Base-by-base conservation (phyloP, 148 eudicot genomes). In the Mesembryanthemum crystallinum region DNA sequence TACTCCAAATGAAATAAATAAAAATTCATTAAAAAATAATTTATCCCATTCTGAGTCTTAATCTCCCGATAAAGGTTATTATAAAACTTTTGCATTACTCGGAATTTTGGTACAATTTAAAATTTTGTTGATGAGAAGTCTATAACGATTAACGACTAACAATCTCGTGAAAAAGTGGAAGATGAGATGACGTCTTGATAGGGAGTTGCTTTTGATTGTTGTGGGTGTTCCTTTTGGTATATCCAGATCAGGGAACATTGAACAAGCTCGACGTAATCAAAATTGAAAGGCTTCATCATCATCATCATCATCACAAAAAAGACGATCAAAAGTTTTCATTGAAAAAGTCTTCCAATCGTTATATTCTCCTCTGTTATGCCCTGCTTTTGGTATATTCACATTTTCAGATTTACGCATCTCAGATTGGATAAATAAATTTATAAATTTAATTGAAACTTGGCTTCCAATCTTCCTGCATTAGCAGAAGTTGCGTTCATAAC, bases 381-480 rank as follows among this genome's bases (percentile, higher is more conserved):
- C 37, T 69, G 8, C 5, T 55, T 70, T 75, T 75, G 32, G 72
- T 54, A 63, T 75, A 57, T 80, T 30, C 76, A 55, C 7, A 4
- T 30, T 35, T 54, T 52, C 33, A 43, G 33, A 32, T 30, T 45
- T 42, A 70, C 75, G 82, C 72, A 67, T 28, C 17, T 32, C 10
- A 20, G 10, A 18, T 24, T 47, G 2, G 14, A 24, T 18, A 25
- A 15, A 24, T 58, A 25, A 60, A 20, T 3, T 75, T 17, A 61
- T n/a, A 11, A 18, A 15, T 3, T 18, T 52, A n/a, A 0, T 1
- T 17, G 7, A n/a, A 32, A 63, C 72, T 75, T 75, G 27, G 51
- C 79, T 75, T 75, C 78, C 71, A 75, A 64, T 79, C 71, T 74
- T 69, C 45, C 75, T 9, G 35, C 68, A 45, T 42, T 42, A 64